phyloP scores from a whole-genome alignment of 2,329 filamentous ascomycete species.

The Hymenoscyphus albidus region DNA sequence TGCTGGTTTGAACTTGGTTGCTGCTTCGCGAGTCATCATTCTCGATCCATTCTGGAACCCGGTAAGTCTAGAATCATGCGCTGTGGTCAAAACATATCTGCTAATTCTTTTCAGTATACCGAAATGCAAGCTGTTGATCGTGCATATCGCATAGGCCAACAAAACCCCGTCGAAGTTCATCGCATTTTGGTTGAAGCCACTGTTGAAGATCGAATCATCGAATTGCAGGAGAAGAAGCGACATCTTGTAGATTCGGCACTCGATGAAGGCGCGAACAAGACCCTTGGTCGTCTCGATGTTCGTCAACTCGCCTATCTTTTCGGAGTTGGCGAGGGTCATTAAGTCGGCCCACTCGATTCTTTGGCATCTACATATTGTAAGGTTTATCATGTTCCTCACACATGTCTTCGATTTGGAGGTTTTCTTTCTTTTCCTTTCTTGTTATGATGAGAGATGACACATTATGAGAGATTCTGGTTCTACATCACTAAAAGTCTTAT shows the following conservation, averaged over 20 bases:
- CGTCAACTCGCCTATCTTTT: constrained; percentile 31
- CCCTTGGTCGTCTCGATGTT: constrained; percentile 57
- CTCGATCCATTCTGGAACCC: constrained; percentile 95
- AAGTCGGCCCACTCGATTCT: not conserved
- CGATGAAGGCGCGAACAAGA: constrained; percentile 67
- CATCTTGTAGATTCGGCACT: constrained; percentile 73
- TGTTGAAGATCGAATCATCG: constrained; percentile 82
- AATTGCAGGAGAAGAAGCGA: constrained; percentile 74
- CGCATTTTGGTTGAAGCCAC: constrained; percentile 72
- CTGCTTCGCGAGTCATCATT: constrained; percentile 81
- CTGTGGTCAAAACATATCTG: too few species aligned
- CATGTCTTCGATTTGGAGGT: not conserved
- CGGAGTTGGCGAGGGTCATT: constrained; percentile 19
- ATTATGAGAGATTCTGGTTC: not conserved
- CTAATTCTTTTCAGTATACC: constrained; percentile 50
- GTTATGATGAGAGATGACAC: not conserved
- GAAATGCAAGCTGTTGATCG: constrained; percentile 91
- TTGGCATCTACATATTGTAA: not conserved
- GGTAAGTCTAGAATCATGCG: too few species aligned
- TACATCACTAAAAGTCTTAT: not conserved
- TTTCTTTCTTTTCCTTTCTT: not conserved
- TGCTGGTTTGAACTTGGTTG: constrained; percentile 79
- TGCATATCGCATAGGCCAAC: constrained; percentile 82
- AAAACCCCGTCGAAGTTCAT: constrained; percentile 70
- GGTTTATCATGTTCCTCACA: not conserved